A percentile compares a stretch with the other conserved stretches of the same genome.
Conservation (phyloP, 768 basidiomycete genomes). For the Cubamyces lactineus region DNA sequence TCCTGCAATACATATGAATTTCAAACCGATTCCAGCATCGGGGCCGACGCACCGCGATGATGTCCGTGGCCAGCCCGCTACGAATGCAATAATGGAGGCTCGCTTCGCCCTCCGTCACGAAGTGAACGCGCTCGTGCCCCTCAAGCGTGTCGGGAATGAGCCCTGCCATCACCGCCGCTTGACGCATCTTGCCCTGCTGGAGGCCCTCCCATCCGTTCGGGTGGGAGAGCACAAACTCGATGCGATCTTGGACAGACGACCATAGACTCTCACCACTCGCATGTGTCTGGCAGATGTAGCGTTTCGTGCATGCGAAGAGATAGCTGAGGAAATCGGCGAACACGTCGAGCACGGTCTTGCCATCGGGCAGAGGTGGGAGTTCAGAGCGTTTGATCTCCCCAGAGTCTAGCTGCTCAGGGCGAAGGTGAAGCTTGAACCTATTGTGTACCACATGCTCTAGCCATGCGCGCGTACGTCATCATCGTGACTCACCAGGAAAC, state of each 20-base stretch:
- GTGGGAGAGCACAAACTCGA: constrained; percentile 60
- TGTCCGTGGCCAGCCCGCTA: constrained; percentile 37
- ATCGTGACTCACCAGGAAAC: constrained; percentile 23
- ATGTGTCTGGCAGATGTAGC: constrained; percentile 53
- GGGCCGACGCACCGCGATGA: constrained; percentile 30
- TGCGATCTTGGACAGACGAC: constrained; percentile 44
- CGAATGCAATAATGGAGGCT: constrained; percentile 52
- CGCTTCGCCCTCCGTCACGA: constrained; percentile 63
- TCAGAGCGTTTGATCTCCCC: constrained; percentile 9
- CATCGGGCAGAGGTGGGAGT: constrained; percentile 10
- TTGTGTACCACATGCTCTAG: too few relatives aligned
- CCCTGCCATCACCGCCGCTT: constrained; percentile 55
- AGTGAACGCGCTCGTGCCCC: constrained; percentile 50
- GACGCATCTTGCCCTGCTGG: constrained; percentile 60
- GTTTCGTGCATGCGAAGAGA: constrained; percentile 46
- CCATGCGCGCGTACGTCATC: too few relatives aligned
- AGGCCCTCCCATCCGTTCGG: constrained; percentile 69
- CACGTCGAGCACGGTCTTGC: constrained; percentile 41
- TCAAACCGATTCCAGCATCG: too few relatives aligned
- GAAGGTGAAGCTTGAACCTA: constrained; percentile 29
- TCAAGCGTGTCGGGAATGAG: constrained; percentile 46
- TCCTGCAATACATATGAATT: constrained; percentile 32
- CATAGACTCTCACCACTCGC: constrained; percentile 48
- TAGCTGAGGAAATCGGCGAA: constrained; percentile 53
- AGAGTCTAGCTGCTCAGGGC: constrained; percentile 21